Percentiles rank a stretch among this genome's conserved stretches.
These are phyloP conservation scores for Trichophyton benhamiae DNA, from an alignment of 2,329 filamentous ascomycete species.

Conservation along the genomic window DNA sequence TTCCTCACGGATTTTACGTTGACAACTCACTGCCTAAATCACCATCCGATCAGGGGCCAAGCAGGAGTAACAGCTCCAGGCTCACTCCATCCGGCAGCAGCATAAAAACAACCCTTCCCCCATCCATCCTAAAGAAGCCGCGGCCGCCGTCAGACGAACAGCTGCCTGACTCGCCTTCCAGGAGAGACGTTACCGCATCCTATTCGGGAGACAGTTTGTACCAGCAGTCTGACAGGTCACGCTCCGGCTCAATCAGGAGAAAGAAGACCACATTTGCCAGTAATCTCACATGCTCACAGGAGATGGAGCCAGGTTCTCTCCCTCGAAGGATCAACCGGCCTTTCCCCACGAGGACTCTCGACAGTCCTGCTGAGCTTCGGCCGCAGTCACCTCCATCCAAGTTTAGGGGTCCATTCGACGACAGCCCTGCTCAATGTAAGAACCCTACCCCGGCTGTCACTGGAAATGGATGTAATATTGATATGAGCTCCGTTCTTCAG, in stretches of 20 bases:
- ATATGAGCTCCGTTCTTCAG: slow-evolving; percentile 2
- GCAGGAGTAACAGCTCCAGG: background rate
- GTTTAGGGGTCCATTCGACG: slow-evolving; percentile 2
- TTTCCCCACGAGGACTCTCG: slow-evolving; percentile 3
- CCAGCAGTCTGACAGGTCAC: background rate
- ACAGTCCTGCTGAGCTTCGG: background rate
- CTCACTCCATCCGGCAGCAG: slow-evolving; percentile 7
- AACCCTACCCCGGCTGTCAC: background rate
- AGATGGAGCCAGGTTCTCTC: slow-evolving; percentile 1
- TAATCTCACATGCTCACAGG: slow-evolving; percentile 4
- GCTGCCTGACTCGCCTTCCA: slow-evolving; percentile 18
- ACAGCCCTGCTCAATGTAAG: slow-evolving; percentile 1
- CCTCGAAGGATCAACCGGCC: background rate
- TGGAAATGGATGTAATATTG: background rate
- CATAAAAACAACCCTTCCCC: slow-evolving; percentile 17
- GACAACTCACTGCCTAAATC: background rate
- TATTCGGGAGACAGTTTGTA: background rate
- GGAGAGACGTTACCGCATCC: background rate
- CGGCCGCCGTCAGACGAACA: slow-evolving; percentile 20
- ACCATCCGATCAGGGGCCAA: background rate
- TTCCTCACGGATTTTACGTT: background rate
- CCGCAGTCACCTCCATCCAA: background rate
- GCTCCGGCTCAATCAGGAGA: background rate
- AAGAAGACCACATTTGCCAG: slow-evolving; percentile 10
- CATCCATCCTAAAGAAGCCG: slow-evolving; percentile 32